Conservation (phyloP, 2,329 filamentous ascomycete species). For the Neopestalotiopsis clavispora region DNA sequence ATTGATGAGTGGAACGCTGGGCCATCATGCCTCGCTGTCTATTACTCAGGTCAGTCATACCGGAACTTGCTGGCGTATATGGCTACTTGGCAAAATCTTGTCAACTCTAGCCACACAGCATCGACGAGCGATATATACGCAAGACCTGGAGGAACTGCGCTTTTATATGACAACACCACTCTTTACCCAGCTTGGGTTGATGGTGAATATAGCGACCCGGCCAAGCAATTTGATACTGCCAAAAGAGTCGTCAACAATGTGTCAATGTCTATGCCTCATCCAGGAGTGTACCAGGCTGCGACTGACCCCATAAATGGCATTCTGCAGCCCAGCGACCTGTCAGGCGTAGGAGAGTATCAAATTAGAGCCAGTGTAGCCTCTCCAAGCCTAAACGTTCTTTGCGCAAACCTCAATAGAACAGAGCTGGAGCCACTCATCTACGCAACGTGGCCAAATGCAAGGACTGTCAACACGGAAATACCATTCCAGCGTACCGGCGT, state of each 20-base stretch:
- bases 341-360: conserved; percentile 71
- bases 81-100: conserved; percentile 57
- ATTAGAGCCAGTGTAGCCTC: conserved; percentile 72
- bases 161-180: conserved; percentile 75
- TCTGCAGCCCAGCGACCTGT: conserved; percentile 69
- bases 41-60: conserved; percentile 72
- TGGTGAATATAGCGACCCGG: conserved; percentile 55
- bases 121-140: conserved; percentile 39
- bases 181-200: conserved; percentile 73
- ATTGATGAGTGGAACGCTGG: conserved; percentile 46
- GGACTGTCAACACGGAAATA: conserved; percentile 38
- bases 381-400: conserved; percentile 74
- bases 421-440: conserved; percentile 72
- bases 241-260: conserved; percentile 74
- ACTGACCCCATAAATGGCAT: conserved; percentile 66
- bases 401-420: conserved; percentile 64
- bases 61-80: conserved; percentile 71
- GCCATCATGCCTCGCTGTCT: conserved; percentile 69
- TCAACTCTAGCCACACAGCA: conserved; percentile 47
- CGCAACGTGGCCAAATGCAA: conserved; percentile 57
- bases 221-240: conserved; percentile 50
- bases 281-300: conserved; percentile 68
- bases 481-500: conserved; percentile 38
- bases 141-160: conserved; percentile 65
- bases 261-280: conserved; percentile 78